Evolutionary conservation across 2,329 filamentous ascomycete genomes (phyloP).

Genomic region (Fusarium secorum): DNA sequence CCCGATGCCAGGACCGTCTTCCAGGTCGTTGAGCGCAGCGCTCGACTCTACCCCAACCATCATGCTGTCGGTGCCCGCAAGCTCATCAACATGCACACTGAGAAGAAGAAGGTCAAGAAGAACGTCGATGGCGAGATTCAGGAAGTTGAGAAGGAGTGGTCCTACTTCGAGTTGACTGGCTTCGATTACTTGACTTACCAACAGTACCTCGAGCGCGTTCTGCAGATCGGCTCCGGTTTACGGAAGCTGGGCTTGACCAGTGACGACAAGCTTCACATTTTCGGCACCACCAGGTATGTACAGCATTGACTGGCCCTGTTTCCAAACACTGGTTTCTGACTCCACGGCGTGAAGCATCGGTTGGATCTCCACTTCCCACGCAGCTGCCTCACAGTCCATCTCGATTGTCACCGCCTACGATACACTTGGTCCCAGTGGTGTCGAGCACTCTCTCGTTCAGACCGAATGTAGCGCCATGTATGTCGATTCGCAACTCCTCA

Average conservation of each 20-base stretch:
- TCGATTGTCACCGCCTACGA: conserved; percentile 95
- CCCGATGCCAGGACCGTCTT: conserved; percentile 79
- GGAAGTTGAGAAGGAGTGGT: conserved; percentile 90
- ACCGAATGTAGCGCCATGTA: conserved; percentile 85
- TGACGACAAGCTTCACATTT: conserved; percentile 78
- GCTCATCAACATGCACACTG: conserved; percentile 79
- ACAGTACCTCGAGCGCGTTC: conserved; percentile 76
- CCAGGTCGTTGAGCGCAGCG: conserved; percentile 77
- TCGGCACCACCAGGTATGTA: conserved; percentile 78
- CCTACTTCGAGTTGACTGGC: conserved; percentile 82
- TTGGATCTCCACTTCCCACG: conserved; percentile 86
- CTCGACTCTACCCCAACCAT: conserved; percentile 67
- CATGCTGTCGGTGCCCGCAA: conserved; percentile 75
- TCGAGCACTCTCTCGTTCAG: conserved; percentile 86
- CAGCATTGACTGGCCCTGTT: background rate
- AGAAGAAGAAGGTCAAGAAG: conserved; percentile 91
- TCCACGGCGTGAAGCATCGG: conserved; percentile 62
- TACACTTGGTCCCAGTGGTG: conserved; percentile 83
- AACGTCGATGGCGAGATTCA: conserved; percentile 80
- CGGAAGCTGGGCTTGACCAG: conserved; percentile 75
- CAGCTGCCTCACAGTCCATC: conserved; percentile 82
- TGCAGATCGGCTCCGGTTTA: conserved; percentile 76
- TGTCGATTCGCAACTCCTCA: conserved; percentile 80
- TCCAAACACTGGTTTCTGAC: conserved; percentile 6
- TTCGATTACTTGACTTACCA: conserved; percentile 81